Base-by-base conservation (phyloP, 169 alveolate species). In the Plasmodium vivax region DNA sequence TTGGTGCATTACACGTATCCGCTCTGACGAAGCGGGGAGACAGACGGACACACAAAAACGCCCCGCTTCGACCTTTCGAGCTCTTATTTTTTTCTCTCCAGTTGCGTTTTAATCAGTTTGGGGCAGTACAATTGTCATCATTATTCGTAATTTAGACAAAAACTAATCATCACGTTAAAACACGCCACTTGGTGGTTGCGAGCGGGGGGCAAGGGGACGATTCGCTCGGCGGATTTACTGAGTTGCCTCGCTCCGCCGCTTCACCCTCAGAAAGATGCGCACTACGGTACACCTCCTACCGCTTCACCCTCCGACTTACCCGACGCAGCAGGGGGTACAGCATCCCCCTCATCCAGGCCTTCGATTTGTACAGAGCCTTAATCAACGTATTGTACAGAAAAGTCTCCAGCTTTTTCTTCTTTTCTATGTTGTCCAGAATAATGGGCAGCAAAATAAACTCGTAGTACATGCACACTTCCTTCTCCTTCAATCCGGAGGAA, bases 291-390 rank as follows among this genome's bases (percentile, higher is more conserved):
- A 23, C 27, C 27, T 23, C 0, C 27, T 36, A 45, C 54, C 9
- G 12, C 12, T 6, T 7, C 54, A 45, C 16, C 6, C 62, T 74
- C 41, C 23, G 12, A 62, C 97, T 90, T 91, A 96, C 98, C 82
- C 96, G 98, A 74, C 97, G 97, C 27, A 98, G 98, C 34, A 99
- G 92, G 2, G 99, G 99, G 58, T 98, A 96, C 72, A 99, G 83
- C 16, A 99, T 97, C 27, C 99, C 99, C 95, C 98, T 98, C 94
- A 99, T 98, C 99, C 99, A 99, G 23, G 99, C 99, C 23, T 97
- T 97, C 47, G 99, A 99, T 95, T 98, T 99, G 95, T 97, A 99
- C 47, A 99, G 77, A 54, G 99, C 99, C 92, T 98, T 98, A 90
- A 98, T 98, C 73, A 99, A 94, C 47, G 99, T 98, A 94, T 97